Percentiles rank a stretch among this genome's conserved stretches.
Evolutionary conservation across 2,329 filamentous ascomycete genomes (phyloP).

Genomic region (Cladosporium sp.): DNA sequence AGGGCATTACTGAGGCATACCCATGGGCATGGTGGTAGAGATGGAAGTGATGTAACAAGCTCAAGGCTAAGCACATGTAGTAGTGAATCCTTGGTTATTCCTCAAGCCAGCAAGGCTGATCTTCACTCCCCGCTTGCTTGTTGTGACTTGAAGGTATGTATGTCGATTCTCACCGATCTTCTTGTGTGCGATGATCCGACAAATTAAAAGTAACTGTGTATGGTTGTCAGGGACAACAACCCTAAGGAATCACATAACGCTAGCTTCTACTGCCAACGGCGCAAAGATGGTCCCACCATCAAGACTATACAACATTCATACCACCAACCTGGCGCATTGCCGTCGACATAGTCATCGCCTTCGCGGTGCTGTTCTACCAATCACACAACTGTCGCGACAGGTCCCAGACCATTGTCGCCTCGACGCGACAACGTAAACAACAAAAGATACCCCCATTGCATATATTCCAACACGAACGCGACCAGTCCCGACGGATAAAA

Average conservation of each 20-base stretch:
- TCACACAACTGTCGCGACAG: not conserved
- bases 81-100: no score
- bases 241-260: no score
- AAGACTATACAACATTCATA: not conserved
- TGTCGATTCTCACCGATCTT: no score
- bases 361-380: not conserved
- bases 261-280: no score
- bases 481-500: not conserved
- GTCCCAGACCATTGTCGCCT: not conserved
- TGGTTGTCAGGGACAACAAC: not conserved
- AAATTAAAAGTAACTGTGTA: no score
- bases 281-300: no score
- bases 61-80: not conserved
- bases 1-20: no score
- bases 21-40: no score
- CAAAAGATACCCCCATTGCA: not conserved
- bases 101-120: no score
- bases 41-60: not conserved
- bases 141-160: no score
- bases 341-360: not conserved
- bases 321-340: not conserved
- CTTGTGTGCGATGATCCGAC: no score
- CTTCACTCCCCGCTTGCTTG: no score
- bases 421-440: not conserved
- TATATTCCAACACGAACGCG: not conserved